Evolutionary conservation across 352 stramenopile species (phyloP).

Genomic region (Pythium rhizo-oryzae): DNA sequence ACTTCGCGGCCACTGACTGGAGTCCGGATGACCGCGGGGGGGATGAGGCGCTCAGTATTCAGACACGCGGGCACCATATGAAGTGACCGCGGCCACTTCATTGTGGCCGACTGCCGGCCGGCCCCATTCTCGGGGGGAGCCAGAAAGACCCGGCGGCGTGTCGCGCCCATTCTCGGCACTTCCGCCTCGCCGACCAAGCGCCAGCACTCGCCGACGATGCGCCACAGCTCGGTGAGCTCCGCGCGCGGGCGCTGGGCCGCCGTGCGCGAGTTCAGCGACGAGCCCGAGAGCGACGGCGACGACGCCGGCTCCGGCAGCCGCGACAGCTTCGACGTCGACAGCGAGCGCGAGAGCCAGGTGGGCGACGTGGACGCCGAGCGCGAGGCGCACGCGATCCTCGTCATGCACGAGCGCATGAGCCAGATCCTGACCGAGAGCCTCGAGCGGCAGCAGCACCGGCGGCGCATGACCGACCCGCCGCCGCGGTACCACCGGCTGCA

Average conservation of each 20-base stretch:
- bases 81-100: background rate
- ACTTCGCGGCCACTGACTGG: too few relatives aligned
- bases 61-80: background rate
- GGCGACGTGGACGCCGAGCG: conserved; percentile 6
- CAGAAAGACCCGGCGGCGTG: background rate
- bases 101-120: background rate
- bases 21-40: too few relatives aligned
- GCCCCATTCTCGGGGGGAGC: background rate
- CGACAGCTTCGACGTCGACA: conserved; percentile 14
- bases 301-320: background rate
- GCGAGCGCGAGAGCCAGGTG: background rate
- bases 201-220: background rate
- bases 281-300: background rate
- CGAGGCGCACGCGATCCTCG: background rate
- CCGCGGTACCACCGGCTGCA: background rate
- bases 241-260: background rate
- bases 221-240: background rate
- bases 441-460: background rate
- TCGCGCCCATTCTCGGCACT: background rate
- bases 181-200: background rate
- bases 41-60: background rate
- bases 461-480: conserved; percentile 2
- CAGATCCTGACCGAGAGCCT: conserved; percentile 2
- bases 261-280: background rate
- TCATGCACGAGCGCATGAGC: background rate